Evolutionary conservation across 768 basidiomycete species (phyloP), one percentile per base, ranked within the genome.

Genomic region (Amanita pallidorosea): DNA sequence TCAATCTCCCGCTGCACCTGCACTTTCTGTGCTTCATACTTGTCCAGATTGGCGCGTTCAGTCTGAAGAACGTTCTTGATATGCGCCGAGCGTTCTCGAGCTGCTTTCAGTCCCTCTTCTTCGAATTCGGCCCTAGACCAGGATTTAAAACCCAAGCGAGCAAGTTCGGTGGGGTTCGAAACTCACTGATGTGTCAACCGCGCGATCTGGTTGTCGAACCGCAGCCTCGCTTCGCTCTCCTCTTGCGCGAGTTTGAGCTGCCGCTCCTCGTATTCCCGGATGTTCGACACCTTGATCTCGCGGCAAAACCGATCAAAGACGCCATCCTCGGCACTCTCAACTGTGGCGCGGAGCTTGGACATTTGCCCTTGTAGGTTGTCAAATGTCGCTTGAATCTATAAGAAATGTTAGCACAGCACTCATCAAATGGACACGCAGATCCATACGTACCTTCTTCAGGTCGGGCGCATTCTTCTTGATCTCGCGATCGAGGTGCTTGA

Each of bases 251-350:
- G 78, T 63, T 85, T 88, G 27, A 97, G 71, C 60, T 95, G 91
- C 18, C 86, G 80, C 61, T 91, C 87, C 65, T 98, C 95, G 62
- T 94, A 99, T 57, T 94, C 90, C 23, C 94, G 80, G 55, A 99
- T 91, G 65, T 83, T 83, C 13, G 68, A 63, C 6, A 96, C 84
- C 8, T 80, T 76, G 56, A 97, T 92, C 57, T 80, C 76, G 34
- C 66, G 63, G 61, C 94, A 97, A 68, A 99, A 97, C 3, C 67
- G 64, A 1, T 65, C 69, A 60, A 94, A 98, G 11, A 94, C 68
- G 2, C 70, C 70, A 59, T 91, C 88, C 61, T 97, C 96, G 0
- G 88, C 91, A 6, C 69, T 71, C 56, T 92, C 75, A 58, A 97
- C 73, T 4, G 74, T 72, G 3, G 67, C 63, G 17, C 75, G 67